These are phyloP conservation scores for Agrocybe praecox DNA, from an alignment of 768 basidiomycete genomes.

Conservation along the genomic window DNA sequence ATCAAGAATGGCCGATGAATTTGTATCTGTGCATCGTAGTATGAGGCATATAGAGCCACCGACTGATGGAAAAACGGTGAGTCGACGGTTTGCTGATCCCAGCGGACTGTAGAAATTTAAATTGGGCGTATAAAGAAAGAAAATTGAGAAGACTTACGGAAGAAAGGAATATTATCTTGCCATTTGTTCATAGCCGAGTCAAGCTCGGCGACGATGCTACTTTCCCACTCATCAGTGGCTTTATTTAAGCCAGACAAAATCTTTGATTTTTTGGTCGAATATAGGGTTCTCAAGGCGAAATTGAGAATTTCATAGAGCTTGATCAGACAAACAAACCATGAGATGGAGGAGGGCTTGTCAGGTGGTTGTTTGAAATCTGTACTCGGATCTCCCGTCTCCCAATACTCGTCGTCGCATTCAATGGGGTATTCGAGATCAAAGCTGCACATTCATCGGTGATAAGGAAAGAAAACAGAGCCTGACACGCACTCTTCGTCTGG, in stretches of 20 bases:
- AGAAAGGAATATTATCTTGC: conserved; percentile 60
- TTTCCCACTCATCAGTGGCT: conserved; percentile 59
- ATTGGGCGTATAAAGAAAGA: background rate
- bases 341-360: conserved; percentile 53
- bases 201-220: conserved; percentile 57
- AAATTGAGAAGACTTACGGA: conserved; percentile 26
- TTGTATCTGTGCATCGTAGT: conserved; percentile 60
- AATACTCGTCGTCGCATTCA: conserved; percentile 55
- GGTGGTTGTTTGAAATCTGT: conserved; percentile 64
- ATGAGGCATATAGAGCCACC: conserved; percentile 44
- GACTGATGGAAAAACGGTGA: conserved; percentile 51
- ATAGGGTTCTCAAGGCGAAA: conserved; percentile 62
- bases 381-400: conserved; percentile 46
- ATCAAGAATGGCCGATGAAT: conserved; percentile 72
- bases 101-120: conserved; percentile 19
- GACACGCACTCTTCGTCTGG: conserved; percentile 70
- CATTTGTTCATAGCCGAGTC: conserved; percentile 66
- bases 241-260: conserved; percentile 26
- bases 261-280: conserved; percentile 45
- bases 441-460: conserved; percentile 29
- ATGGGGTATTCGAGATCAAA: conserved; percentile 69
- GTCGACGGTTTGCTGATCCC: conserved; percentile 25
- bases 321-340: conserved; percentile 55
- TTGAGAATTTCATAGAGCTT: conserved; percentile 66
- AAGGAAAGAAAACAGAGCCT: background rate